Evolutionary conservation across 495 filamentous ascomycete genomes (phyloP), one percentile per base, ranked within the genome.

Genomic region (Penicillium desertorum): DNA sequence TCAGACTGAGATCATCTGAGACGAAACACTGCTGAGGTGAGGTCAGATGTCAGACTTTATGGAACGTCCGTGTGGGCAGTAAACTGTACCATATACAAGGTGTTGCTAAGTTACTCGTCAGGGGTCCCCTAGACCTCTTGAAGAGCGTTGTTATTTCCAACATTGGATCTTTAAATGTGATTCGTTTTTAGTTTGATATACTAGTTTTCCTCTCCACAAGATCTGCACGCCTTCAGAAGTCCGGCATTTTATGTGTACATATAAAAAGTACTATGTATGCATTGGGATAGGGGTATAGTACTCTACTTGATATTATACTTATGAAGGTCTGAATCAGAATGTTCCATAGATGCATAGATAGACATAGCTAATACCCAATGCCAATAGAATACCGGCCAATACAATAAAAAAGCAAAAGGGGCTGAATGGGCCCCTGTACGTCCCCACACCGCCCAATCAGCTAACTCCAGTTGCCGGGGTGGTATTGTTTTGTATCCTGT

Each of bases 401-500:
- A 42, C 36, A 25, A 51, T 7, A 9, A 27, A 55, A 55, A 27
- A 45, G 43, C 53, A 55, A 55, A 55, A 55, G 53, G 53, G 53
- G 53, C 11, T 55, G 43, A 45, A 45, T 53, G n/a, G 25, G 27
- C 23, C 50, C 49, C 23, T 16, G 8, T 36, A 12, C 12, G 16
- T 25, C 53, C 23, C 43, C 53, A 47, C 53, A 37, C 3, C 53
- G 22, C 43, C 53, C 53, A 55, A 55, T 55, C 53, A 55, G 42
- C 45, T 43, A 5, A 17, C 20, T 32, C 4, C 44, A 27, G 41
- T 6, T 36, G 9, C 36, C 11, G 29, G 14, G 8, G 11, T 54
- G 42, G 53, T 55, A 55, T 29, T 41, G 44, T 17, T 9, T 16
- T 27, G 53, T 55, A 54, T 12, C 8, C n/a, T 19, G 53, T 55